Base-by-base conservation (phyloP, 2,329 filamentous ascomycete genomes). In the Dothistroma pini region DNA sequence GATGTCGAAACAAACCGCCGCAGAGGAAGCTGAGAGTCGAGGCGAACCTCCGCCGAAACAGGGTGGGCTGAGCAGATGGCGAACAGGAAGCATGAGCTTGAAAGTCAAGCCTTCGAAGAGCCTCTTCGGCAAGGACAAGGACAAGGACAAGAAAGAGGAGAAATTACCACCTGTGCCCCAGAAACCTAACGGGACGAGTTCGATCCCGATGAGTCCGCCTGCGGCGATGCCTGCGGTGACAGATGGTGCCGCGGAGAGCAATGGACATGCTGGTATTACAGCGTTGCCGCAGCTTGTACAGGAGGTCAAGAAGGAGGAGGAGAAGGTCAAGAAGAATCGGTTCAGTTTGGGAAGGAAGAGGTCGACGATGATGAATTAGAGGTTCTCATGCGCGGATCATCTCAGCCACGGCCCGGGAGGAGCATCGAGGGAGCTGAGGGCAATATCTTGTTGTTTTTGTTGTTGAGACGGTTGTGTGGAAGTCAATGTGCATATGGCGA, bases 341-440 rank as follows among this genome's bases (percentile, higher is more conserved):
- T 89, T 91, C 68, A 89, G 84, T 61, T 70, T 91, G 12, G 86
- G 89, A 4, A 79, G 86, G 70, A 92, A 91, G 80, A 91, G 89
- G 82, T 89, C 85, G 16, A 63, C 61, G 10, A 32, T 67, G 47
- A 41, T 53, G 51, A 53, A 31, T 21, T 53, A 53, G 50, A 48
- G 31, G 51, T 32, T 48, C 44, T 55, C 41, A n/a, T 44, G n/a
- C n/a, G 8, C 14, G n/a, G 16, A 7, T 29, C 41, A n/a, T 19
- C 16, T n/a, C 41, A n/a, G 16, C 41, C 2, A 14, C 9, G 14
- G 41, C 14, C 9, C 41, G 16, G 41, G 4, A 19, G 16, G n/a
- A 14, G 9, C 41, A 44, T 44, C 16, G 25, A 29, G 25, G 35
- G 35, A 9, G 11, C 35, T 11, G 35, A 38, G 35, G 11, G 35